Percentiles rank a stretch among this genome's conserved stretches.
Conservation (phyloP, 305 asterid genomes). For the Solanum chacoense region DNA sequence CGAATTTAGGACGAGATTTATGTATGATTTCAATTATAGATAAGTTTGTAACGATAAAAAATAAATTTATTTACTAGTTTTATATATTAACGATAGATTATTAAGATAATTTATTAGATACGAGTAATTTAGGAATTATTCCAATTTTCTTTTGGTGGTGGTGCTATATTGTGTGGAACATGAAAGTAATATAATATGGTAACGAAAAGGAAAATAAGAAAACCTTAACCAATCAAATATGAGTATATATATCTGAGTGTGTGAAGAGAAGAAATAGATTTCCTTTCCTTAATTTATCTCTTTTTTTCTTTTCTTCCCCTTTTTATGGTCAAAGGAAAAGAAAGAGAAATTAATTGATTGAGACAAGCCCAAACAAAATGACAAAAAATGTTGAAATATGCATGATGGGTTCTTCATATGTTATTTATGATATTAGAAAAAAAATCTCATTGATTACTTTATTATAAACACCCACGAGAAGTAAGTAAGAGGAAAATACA, state of each 20-base stretch:
- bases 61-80: too few species aligned
- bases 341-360: background rate
- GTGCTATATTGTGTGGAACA: background rate
- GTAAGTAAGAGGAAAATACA: background rate
- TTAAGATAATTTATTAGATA: background rate
- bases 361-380: background rate
- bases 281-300: background rate
- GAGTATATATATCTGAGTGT: background rate
- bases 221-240: slow-evolving; percentile 5
- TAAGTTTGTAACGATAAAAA: too few species aligned
- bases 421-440: background rate
- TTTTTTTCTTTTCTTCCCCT: background rate
- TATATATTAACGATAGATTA: too few species aligned
- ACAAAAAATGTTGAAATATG: background rate
- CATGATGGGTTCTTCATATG: background rate
- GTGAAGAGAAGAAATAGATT: background rate
- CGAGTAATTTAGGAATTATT: background rate
- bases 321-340: background rate
- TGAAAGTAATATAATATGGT: background rate
- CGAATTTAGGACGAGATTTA: too few species aligned
- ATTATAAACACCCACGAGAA: background rate
- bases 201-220: background rate
- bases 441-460: background rate
- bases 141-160: background rate
- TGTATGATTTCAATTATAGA: too few species aligned